Conservation (phyloP, 148 eudicot species). For the Fagopyrum tataricum region DNA sequence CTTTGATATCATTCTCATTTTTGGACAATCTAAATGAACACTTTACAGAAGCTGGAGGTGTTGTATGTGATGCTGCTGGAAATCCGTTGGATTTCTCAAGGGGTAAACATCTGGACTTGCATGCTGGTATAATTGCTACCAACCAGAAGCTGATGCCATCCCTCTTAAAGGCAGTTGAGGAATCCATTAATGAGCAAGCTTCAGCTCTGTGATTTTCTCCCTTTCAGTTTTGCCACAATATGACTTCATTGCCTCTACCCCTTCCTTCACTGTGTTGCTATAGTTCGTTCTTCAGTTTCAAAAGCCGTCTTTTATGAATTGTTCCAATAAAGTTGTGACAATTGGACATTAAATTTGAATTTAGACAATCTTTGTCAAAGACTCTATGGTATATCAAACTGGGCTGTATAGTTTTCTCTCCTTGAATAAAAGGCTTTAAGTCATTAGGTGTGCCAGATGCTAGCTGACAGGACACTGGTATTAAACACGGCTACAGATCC, state of each 20-base stretch:
- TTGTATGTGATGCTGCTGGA: slow-evolving; percentile 80
- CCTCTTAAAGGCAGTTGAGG: slow-evolving; percentile 76
- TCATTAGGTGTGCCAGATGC: too few species aligned
- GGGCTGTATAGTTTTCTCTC: too few species aligned
- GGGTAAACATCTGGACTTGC: slow-evolving; percentile 80
- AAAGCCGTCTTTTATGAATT: neutral
- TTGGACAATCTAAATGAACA: neutral
- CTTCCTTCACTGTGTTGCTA: slow-evolving; percentile 1
- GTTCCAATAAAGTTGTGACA: neutral
- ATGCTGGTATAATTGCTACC: slow-evolving; percentile 79
- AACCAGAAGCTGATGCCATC: slow-evolving; percentile 82
- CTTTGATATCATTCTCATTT: neutral
- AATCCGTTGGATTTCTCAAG: slow-evolving; percentile 88
- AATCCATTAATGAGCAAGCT: slow-evolving; percentile 63
- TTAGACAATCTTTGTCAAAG: neutral
- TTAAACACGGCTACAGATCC: too few species aligned
- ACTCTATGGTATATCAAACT: too few species aligned
- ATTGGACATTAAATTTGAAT: neutral
- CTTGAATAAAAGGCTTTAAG: too few species aligned
- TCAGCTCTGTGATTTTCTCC: slow-evolving; percentile 43
- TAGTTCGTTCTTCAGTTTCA: neutral
- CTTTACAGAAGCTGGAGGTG: slow-evolving; percentile 90
- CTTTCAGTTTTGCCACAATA: neutral
- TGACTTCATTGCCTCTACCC: neutral
- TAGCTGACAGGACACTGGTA: too few species aligned